Evolutionary conservation across 2,329 filamentous ascomycete species (phyloP).

Genomic region (Nigrospora sphaerica): DNA sequence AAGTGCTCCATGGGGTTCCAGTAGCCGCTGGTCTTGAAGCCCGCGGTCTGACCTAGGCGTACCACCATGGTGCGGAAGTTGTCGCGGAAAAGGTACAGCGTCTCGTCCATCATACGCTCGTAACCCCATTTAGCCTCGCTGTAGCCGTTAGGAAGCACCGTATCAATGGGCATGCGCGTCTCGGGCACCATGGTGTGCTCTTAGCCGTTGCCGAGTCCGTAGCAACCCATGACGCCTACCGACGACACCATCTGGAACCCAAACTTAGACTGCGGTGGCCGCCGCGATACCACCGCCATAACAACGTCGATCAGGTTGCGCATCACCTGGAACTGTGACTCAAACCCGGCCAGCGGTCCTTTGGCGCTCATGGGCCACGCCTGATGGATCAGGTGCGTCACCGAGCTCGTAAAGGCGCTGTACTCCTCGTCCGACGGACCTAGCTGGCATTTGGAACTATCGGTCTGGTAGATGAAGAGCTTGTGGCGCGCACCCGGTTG

Average conservation of each 20-base stretch:
- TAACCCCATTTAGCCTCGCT: constrained; percentile 44
- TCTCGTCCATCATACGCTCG: constrained; percentile 41
- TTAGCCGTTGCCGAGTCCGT: constrained; percentile 14
- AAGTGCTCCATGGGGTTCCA: constrained; percentile 50
- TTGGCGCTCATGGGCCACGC: constrained; percentile 49
- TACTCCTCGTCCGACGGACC: constrained; percentile 34
- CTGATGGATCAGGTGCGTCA: constrained; percentile 43
- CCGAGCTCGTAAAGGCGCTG: constrained; percentile 26
- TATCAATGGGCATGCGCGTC: constrained; percentile 26
- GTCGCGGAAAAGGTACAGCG: constrained; percentile 32
- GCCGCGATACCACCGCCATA: constrained; percentile 16
- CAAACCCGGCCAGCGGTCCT: constrained; percentile 38
- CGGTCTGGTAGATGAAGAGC: constrained; percentile 23
- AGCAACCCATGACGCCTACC: constrained; percentile 27
- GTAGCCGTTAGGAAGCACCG: constrained; percentile 39
- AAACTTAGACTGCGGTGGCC: constrained; percentile 11
- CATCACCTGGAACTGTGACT: constrained; percentile 41
- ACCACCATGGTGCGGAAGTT: constrained; percentile 35
- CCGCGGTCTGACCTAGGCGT: constrained; percentile 45
- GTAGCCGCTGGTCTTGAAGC: constrained; percentile 38
- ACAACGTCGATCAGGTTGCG: constrained; percentile 41
- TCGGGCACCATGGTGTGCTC: constrained; percentile 31
- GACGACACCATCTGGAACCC: constrained; percentile 36
- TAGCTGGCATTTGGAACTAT: constrained; percentile 37
- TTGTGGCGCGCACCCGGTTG: too few species aligned